Conservation (phyloP, 768 basidiomycete species). For the Russula foetens region DNA sequence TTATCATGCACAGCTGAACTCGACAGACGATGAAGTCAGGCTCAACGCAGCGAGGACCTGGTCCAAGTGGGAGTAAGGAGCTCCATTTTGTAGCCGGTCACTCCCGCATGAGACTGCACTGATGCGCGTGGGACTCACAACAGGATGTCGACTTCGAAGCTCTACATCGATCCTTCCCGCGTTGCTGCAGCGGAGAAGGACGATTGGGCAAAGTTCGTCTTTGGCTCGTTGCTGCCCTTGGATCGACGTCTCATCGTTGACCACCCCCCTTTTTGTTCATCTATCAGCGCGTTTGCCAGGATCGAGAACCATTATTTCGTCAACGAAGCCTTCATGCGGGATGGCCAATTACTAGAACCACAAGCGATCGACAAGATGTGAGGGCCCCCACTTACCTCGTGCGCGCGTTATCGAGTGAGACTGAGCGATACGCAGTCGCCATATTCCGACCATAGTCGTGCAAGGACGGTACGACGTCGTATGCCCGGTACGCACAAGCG, state of each 20-base stretch:
- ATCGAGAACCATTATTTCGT: constrained; percentile 92
- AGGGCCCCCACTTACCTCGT: background rate
- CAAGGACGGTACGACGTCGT: constrained; percentile 89
- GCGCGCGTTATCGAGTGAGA: background rate
- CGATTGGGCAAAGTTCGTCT: constrained; percentile 67
- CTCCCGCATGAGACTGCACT: background rate
- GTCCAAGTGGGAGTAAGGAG: constrained; percentile 89
- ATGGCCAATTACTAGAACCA: constrained; percentile 77
- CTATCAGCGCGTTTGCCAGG: constrained; percentile 65
- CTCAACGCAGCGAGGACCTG: constrained; percentile 73
- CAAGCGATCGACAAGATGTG: constrained; percentile 88
- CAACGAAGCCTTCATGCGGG: constrained; percentile 83
- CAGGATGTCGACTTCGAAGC: constrained; percentile 78
- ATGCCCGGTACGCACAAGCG: constrained; percentile 53
- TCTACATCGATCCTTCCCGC: constrained; percentile 60
- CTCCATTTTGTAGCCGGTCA: constrained; percentile 14
- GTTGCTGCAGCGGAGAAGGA: constrained; percentile 64
- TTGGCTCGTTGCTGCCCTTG: background rate
- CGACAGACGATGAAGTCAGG: constrained; percentile 56
- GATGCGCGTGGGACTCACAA: background rate
- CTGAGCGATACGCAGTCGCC: constrained; percentile 47
- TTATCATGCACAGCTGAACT: constrained; percentile 74
- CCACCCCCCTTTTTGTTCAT: background rate
- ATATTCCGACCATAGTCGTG: constrained; percentile 75
- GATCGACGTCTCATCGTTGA: background rate